phyloP scores from a whole-genome alignment of 2,329 filamentous ascomycete genomes.

The Meredithiella fracta region DNA sequence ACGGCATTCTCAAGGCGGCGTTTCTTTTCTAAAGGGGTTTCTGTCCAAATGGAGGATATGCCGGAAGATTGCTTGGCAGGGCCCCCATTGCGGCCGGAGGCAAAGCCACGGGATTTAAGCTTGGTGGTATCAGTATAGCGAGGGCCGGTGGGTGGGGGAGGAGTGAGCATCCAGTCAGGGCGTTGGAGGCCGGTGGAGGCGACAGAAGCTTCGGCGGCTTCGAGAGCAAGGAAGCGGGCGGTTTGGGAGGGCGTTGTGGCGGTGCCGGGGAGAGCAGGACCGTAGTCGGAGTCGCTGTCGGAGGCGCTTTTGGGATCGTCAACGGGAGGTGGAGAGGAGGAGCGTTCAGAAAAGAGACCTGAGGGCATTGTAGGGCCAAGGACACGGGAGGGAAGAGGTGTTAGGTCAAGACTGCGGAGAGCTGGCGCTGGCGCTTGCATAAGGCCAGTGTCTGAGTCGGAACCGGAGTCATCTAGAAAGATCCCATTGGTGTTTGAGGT shows the following conservation, averaged over 20 bases:
- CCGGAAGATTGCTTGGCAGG: constrained; percentile 18
- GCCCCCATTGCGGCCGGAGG: constrained; percentile 37
- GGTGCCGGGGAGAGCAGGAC: constrained; percentile 40
- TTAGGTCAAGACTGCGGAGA: no score
- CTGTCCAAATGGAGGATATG: constrained; percentile 67
- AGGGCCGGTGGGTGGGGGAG: constrained; percentile 39
- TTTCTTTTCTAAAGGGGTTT: constrained; percentile 77
- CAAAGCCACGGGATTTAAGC: constrained; percentile 66
- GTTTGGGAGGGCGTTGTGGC: constrained; percentile 26
- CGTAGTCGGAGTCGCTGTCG: constrained; percentile 44
- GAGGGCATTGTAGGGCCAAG: constrained; percentile 24
- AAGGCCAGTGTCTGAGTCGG: constrained; percentile 20
- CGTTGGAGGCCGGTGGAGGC: constrained; percentile 36
- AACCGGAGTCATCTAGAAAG: constrained; percentile 14
- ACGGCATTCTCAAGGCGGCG: constrained; percentile 67
- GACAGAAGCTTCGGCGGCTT: background rate
- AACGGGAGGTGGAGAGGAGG: constrained; percentile 10
- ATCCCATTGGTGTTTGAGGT: constrained; percentile 25
- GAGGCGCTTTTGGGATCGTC: constrained; percentile 26
- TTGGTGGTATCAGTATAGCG: constrained; percentile 64
- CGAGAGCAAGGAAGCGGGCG: constrained; percentile 11
- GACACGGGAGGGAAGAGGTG: constrained; percentile 16
- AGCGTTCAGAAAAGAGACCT: constrained; percentile 24
- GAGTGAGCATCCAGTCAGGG: constrained; percentile 73
- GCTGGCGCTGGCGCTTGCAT: no score